Base-by-base conservation (phyloP, 176 grass and related monocot species). In the Cenchrus purpureus region DNA sequence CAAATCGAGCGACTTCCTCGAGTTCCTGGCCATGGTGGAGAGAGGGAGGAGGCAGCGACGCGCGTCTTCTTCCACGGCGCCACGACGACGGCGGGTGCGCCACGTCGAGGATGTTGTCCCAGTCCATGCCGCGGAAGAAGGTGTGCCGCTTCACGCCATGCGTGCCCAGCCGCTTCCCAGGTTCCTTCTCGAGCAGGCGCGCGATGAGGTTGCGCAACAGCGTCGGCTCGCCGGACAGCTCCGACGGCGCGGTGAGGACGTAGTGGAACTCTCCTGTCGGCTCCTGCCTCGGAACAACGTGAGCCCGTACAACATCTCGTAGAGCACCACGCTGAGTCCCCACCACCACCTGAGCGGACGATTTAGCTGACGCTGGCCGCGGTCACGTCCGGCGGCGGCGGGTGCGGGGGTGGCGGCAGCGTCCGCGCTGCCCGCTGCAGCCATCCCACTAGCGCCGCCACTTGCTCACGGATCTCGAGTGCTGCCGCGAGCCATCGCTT, bases 281-380 rank as follows among this genome's bases (percentile, higher is more conserved):
- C 85, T 94, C 73, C 66, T 87, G 22, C 94, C 94, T 48, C 90
- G 85, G 82, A 94, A 97, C 12, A 92, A 92, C 32, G 94, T 94
- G 76, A 72, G 86, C 0, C 85, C 91, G 79, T 94, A 97, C 8
- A 94, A 51, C 92, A 97, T 92, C 88, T 97, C 91, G 85, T 92
- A 92, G 32, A 97, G 83, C 44, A 97, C 92, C 10, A 97, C 80
- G n/a, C 91, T 87, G 15, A 94, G 87, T 20, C 90, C 79, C 91
- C 92, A 97, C 92, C 92, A n/a, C n/a, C n/a, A n/a, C n/a, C n/a
- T n/a, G n/a, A n/a, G n/a, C n/a, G n/a, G n/a, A n/a, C n/a, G n/a
- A n/a, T n/a, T n/a, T n/a, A n/a, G n/a, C n/a, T n/a, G n/a, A n/a
- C n/a, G n/a, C n/a, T n/a, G n/a, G n/a, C n/a, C n/a, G 74, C 11